phyloP scores from a whole-genome alignment of 352 stramenopile species.

The Phytophthora tubulina region DNA sequence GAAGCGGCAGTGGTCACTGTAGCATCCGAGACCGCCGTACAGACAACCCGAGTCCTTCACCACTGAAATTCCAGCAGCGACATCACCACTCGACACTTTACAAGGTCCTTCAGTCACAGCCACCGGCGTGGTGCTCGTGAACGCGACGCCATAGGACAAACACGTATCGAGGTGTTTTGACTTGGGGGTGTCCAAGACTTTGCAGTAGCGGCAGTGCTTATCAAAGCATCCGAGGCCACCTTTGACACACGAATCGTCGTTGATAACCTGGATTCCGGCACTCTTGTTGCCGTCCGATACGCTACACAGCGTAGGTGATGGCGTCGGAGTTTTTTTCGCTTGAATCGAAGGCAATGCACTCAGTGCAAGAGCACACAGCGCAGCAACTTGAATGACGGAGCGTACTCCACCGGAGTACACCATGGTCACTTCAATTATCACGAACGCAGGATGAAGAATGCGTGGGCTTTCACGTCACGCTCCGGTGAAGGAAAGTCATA shows the following conservation, averaged over 20 bases:
- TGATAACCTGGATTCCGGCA: slow-evolving; percentile 42
- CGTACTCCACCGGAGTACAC: slow-evolving; percentile 26
- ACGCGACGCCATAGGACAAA: slow-evolving; percentile 25
- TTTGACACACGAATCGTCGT: slow-evolving; percentile 36
- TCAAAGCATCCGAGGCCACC: slow-evolving; percentile 53
- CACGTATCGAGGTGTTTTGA: slow-evolving; percentile 45
- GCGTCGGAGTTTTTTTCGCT: slow-evolving; percentile 4
- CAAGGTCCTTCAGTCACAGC: slow-evolving; percentile 10
- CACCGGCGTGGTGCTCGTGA: slow-evolving; percentile 21
- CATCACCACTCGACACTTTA: slow-evolving; percentile 32
- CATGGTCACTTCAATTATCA: slow-evolving; percentile 13
- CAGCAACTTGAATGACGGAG: slow-evolving; percentile 23
- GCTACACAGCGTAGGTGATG: slow-evolving; percentile 9
- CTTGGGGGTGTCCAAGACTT: slow-evolving; percentile 43
- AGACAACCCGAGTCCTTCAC: slow-evolving; percentile 40
- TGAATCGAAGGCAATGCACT: slow-evolving; percentile 11
- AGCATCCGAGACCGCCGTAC: slow-evolving; percentile 49
- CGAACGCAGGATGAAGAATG: slow-evolving; percentile 33
- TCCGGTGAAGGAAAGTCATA: not conserved
- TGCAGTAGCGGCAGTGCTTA: slow-evolving; percentile 50
- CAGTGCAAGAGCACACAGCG: slow-evolving; percentile 18
- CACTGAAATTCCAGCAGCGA: slow-evolving; percentile 37
- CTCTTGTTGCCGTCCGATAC: slow-evolving; percentile 43
- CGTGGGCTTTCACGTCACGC: too few relatives aligned
- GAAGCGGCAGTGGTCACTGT: slow-evolving; percentile 47